phyloP scores from a whole-genome alignment of 164 flowering plant species.

The Chimonanthus salicifolius region DNA sequence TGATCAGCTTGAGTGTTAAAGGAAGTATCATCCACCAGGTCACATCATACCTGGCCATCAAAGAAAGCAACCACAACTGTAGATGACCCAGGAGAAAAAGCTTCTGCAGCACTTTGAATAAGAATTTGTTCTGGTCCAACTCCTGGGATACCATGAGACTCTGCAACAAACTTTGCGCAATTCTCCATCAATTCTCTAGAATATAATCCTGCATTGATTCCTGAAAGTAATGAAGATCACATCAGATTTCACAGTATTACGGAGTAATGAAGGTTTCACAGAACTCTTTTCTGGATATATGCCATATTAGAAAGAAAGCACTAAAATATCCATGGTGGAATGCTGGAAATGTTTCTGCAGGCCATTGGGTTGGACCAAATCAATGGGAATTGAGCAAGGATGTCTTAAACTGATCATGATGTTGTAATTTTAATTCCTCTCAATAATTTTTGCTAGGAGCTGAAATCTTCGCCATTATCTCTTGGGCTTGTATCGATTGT shows the following conservation, averaged over 20 bases:
- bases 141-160: conserved; percentile 15
- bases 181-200: conserved; percentile 60
- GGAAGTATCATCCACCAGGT: not conserved
- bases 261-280: not conserved
- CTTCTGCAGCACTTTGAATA: conserved; percentile 39
- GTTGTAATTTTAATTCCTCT: too few relatives aligned
- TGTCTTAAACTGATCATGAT: too few relatives aligned
- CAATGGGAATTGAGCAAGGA: too few relatives aligned
- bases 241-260: not conserved
- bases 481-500: too few relatives aligned
- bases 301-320: not conserved
- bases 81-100: conserved; percentile 57
- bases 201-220: conserved; percentile 53
- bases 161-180: conserved; percentile 46
- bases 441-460: too few relatives aligned
- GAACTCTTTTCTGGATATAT: not conserved
- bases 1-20: not conserved
- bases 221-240: conserved; percentile 25
- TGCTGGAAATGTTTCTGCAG: not conserved
- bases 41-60: conserved; percentile 59
- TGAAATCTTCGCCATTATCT: too few relatives aligned
- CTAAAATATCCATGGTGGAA: not conserved
- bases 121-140: conserved; percentile 46
- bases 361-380: not conserved
- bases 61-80: conserved; percentile 71